phyloP scores from a whole-genome alignment of 495 filamentous ascomycete species.

The Trichocladium uniseriatum region DNA sequence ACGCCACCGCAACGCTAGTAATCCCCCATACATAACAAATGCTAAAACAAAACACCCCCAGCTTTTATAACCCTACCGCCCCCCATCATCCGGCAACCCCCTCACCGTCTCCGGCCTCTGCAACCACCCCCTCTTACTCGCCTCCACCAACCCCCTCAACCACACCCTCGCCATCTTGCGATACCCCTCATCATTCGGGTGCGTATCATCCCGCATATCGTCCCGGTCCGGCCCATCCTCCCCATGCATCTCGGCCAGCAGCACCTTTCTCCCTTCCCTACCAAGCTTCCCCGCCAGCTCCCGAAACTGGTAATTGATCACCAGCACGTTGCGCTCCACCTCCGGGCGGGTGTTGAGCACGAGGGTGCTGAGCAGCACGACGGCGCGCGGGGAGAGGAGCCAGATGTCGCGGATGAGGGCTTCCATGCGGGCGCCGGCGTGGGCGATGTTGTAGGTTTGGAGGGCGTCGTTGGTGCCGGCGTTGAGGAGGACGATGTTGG shows the following conservation, averaged over 20 bases:
- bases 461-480: constrained; percentile 43
- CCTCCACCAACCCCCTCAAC: constrained; percentile 34
- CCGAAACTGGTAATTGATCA: constrained; percentile 34
- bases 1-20: too few relatives aligned
- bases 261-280: constrained; percentile 22
- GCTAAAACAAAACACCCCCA: too few relatives aligned
- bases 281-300: constrained; percentile 27
- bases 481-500: constrained; percentile 42
- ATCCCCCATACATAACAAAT: too few relatives aligned
- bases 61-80: too few relatives aligned
- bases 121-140: constrained; percentile 18
- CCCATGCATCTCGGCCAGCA: constrained; percentile 42
- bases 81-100: constrained; percentile 18
- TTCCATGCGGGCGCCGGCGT: constrained; percentile 29
- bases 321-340: constrained; percentile 22
- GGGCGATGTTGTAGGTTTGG: constrained; percentile 16
- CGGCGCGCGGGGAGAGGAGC: constrained; percentile 31
- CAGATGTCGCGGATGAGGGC: constrained; percentile 33
- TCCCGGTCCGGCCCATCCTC: constrained; percentile 17
- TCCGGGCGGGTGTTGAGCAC: constrained; percentile 26
- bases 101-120: constrained; percentile 15
- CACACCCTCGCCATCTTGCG: constrained; percentile 46
- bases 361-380: constrained; percentile 43
- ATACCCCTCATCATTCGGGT: constrained; percentile 44
- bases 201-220: constrained; percentile 40